Evolutionary conservation across 495 filamentous ascomycete species (phyloP).

Genomic region (Aspergillus taichungensis): DNA sequence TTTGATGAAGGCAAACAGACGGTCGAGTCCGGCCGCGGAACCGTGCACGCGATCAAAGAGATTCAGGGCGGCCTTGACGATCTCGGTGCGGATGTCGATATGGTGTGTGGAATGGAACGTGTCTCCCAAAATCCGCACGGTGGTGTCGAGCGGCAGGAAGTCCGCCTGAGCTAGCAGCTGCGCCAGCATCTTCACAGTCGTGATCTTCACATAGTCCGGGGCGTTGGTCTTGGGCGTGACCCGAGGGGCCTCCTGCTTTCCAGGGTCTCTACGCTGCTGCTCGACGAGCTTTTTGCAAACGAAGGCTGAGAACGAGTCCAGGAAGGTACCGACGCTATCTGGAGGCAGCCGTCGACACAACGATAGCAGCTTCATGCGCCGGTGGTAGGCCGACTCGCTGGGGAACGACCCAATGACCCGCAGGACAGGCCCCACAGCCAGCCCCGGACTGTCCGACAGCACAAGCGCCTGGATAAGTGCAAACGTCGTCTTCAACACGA

Average conservation of each 20-base stretch:
- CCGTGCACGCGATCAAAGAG: no score
- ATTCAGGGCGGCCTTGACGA: no score
- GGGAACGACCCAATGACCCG: background rate
- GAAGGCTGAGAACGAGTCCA: background rate
- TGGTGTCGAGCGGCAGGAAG: background rate
- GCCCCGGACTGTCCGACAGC: background rate
- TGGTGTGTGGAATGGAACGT: background rate
- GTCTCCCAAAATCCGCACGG: background rate
- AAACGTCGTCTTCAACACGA: no score
- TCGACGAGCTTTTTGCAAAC: background rate
- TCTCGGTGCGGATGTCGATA: no score
- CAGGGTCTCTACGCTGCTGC: background rate
- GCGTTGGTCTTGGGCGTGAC: background rate
- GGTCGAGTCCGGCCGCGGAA: no score
- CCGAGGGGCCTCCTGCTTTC: no score
- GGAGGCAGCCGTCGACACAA: background rate
- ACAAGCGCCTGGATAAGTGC: no score
- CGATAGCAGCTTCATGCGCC: background rate
- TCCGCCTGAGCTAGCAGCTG: background rate
- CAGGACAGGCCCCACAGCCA: background rate
- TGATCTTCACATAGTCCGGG: background rate
- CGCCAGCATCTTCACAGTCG: constrained; percentile 1
- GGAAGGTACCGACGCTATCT: background rate
- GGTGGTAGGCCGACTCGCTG: background rate
- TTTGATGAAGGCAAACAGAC: no score